These are phyloP conservation scores for Leptodontidium sp. DNA, from an alignment of 2,329 filamentous ascomycete species.

Conservation along the genomic window DNA sequence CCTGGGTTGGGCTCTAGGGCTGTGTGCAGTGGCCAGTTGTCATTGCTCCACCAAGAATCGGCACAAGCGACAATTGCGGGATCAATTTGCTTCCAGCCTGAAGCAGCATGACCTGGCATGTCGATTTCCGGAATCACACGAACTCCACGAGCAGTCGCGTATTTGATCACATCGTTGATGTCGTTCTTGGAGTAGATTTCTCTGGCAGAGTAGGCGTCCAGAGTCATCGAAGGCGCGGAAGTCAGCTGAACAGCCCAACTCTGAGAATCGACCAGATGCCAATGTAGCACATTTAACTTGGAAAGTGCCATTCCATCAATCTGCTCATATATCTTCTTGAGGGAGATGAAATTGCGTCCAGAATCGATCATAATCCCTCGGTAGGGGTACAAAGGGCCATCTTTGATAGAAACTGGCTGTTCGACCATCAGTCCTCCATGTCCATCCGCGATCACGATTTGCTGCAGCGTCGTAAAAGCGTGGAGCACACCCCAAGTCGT, in stretches of 20 bases:
- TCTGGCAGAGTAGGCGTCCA: constrained; percentile 74
- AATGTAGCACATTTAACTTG: constrained; percentile 83
- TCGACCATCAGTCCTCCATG: constrained; percentile 66
- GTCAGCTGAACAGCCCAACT: constrained; percentile 85
- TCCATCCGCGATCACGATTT: constrained; percentile 79
- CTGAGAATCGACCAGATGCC: constrained; percentile 83
- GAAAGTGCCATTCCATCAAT: constrained; percentile 79
- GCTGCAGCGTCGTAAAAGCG: constrained; percentile 76
- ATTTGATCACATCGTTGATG: constrained; percentile 71
- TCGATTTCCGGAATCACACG: constrained; percentile 79
- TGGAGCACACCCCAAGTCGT: constrained; percentile 74
- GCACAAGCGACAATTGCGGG: constrained; percentile 69
- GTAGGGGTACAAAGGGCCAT: constrained; percentile 76
- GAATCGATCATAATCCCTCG: constrained; percentile 82
- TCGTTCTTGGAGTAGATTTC: constrained; percentile 72
- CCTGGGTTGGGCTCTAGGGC: constrained; percentile 68
- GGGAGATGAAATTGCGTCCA: constrained; percentile 73
- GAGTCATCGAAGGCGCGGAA: constrained; percentile 73
- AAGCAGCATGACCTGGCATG: constrained; percentile 76
- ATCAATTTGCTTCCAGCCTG: constrained; percentile 67
- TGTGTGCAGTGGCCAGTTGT: constrained; percentile 66
- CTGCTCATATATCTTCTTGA: constrained; percentile 74
- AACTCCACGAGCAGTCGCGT: constrained; percentile 73
- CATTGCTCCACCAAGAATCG: constrained; percentile 68
- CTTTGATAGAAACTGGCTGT: constrained; percentile 72